Percentiles rank a stretch among this genome's conserved stretches.
Conservation (phyloP, 176 grass and related monocot genomes). For the Panicum miliaceum region DNA sequence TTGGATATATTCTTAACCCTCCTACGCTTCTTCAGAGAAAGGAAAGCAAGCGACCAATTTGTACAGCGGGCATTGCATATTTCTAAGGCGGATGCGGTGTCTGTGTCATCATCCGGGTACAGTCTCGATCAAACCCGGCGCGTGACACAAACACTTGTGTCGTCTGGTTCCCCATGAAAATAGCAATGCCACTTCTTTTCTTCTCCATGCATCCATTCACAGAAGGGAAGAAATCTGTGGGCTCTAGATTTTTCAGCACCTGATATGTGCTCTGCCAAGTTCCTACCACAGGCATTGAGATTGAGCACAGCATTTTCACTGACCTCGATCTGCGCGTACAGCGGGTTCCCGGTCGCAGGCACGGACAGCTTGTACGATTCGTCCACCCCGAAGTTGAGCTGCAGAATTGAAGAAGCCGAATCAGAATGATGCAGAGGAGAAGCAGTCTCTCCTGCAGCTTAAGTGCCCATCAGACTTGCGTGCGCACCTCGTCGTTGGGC, state of each 20-base stretch:
- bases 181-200: background rate
- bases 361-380: conserved; percentile 81
- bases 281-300: background rate
- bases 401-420: conserved; percentile 12
- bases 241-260: background rate
- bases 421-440: background rate
- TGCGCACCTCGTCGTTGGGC: conserved; percentile 51
- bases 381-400: conserved; percentile 82
- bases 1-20: background rate
- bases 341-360: conserved; percentile 52
- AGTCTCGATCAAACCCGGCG: background rate
- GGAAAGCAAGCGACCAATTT: background rate
- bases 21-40: background rate
- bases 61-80: background rate
- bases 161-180: background rate
- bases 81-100: background rate
- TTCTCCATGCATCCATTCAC: background rate
- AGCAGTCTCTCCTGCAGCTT: background rate
- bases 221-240: background rate
- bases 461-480: background rate
- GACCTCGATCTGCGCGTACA: conserved; percentile 86
- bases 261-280: background rate
- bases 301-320: background rate
- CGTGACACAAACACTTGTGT: background rate
- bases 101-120: background rate